These are phyloP conservation scores for Brassica hybrid DNA, from an alignment of 441 rosid genomes.

Conservation along the genomic window DNA sequence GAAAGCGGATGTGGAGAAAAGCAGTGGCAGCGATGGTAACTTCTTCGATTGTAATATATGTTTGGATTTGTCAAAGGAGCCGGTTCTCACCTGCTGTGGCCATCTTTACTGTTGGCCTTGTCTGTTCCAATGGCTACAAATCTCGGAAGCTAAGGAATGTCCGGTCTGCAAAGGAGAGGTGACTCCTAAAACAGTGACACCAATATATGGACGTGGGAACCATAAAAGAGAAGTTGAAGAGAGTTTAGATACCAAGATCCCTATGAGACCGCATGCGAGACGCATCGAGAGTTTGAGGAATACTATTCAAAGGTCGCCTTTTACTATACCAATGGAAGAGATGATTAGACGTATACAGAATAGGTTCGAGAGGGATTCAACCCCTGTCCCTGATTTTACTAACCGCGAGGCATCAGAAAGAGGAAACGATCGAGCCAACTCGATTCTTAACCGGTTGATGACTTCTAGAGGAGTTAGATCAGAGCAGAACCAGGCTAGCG, in stretches of 20 bases:
- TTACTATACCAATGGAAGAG: constrained; percentile 79
- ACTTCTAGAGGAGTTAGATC: constrained; percentile 71
- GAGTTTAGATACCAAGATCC: constrained; percentile 71
- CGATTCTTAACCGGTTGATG: constrained; percentile 63
- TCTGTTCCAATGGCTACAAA: constrained; percentile 78
- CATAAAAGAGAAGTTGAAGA: constrained; percentile 63
- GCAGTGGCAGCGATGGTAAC: constrained; percentile 67
- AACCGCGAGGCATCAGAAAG: constrained; percentile 56
- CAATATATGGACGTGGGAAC: constrained; percentile 88
- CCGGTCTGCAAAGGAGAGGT: constrained; percentile 97
- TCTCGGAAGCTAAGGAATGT: constrained; percentile 89
- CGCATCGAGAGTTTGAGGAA: constrained; percentile 94
- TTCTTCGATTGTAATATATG: constrained; percentile 93
- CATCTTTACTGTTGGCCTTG: constrained; percentile 98
- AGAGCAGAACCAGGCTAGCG: constrained; percentile 58
- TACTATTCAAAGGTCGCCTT: constrained; percentile 65
- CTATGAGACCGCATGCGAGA: constrained; percentile 73
- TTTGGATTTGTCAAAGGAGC: constrained; percentile 87
- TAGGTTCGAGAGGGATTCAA: constrained; percentile 74
- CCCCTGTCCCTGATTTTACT: constrained; percentile 59
- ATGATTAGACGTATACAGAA: constrained; percentile 86
- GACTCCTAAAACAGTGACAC: constrained; percentile 73
- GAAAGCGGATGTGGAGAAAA: constrained; percentile 65
- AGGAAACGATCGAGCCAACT: constrained; percentile 53
- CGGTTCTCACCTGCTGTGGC: constrained; percentile 95